Conservation (phyloP, 2,329 filamentous ascomycete species). For the Phoma sp. region DNA sequence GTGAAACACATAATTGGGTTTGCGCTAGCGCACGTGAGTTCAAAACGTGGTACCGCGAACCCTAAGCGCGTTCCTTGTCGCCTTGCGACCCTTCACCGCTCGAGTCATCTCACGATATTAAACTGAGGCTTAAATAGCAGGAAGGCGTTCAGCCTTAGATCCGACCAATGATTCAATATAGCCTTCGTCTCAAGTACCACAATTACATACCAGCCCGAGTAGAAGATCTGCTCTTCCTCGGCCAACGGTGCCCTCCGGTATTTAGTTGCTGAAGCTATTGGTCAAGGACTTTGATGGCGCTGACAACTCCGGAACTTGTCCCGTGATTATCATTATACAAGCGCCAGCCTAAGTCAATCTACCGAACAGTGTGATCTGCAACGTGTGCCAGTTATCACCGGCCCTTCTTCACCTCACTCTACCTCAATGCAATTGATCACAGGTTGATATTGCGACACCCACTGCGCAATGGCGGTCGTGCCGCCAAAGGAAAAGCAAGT, state of each 20-base stretch:
- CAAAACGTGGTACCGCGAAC: neutral
- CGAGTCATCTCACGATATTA: slow-evolving; percentile 2
- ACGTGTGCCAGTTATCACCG: slow-evolving; percentile 12
- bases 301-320: slow-evolving; percentile 8
- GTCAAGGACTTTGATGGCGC: slow-evolving; percentile 7
- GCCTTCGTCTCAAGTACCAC: neutral
- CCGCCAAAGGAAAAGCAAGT: slow-evolving; percentile 38
- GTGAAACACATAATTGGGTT: slow-evolving; percentile 13
- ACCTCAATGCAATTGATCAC: slow-evolving; percentile 6
- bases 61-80: slow-evolving; percentile 1
- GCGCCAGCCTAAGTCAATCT: slow-evolving; percentile 16
- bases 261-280: slow-evolving; percentile 15
- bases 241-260: slow-evolving; percentile 11
- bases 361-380: slow-evolving; percentile 10
- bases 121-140: neutral
- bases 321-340: slow-evolving; percentile 14
- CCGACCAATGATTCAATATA: neutral
- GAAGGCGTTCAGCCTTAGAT: neutral
- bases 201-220: neutral
- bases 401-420: slow-evolving; percentile 13
- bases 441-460: slow-evolving; percentile 5
- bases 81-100: neutral
- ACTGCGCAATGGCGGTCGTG: slow-evolving; percentile 31
- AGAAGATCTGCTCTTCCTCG: slow-evolving; percentile 4
- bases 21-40: slow-evolving; percentile 8